These are phyloP conservation scores for Lolium perenne DNA, from an alignment of 176 grass and related monocot genomes.

Conservation along the genomic window DNA sequence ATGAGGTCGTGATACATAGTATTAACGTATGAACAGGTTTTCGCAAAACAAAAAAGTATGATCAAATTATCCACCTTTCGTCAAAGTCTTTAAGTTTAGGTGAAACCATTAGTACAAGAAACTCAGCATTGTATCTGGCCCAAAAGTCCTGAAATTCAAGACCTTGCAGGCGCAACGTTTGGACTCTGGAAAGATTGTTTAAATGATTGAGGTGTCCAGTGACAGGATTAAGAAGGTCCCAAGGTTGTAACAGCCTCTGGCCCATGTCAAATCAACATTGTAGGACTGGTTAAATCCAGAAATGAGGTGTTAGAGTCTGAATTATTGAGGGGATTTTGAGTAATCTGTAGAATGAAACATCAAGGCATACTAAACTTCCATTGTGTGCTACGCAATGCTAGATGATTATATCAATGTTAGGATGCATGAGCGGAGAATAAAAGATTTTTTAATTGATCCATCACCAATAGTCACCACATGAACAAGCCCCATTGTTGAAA, in stretches of 20 bases:
- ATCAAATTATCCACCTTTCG: neutral
- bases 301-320: neutral
- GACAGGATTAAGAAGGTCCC: neutral
- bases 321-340: neutral
- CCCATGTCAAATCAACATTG: neutral
- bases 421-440: neutral
- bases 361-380: neutral
- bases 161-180: neutral
- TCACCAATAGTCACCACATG: conserved; percentile 57
- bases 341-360: conserved; percentile 6
- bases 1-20: neutral
- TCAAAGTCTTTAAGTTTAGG: neutral
- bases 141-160: neutral
- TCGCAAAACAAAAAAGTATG: neutral
- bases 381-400: neutral
- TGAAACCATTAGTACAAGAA: neutral
- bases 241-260: neutral
- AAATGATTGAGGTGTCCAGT: neutral
- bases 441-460: neutral
- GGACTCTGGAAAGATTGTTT: neutral
- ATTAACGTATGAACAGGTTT: neutral
- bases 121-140: neutral
- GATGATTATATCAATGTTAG: neutral
- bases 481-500: conserved; percentile 45
- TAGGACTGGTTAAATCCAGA: neutral